These are phyloP conservation scores for Ustilago xerochloae DNA, from an alignment of 1,284 basidiomycete species.

Conservation along the genomic window DNA sequence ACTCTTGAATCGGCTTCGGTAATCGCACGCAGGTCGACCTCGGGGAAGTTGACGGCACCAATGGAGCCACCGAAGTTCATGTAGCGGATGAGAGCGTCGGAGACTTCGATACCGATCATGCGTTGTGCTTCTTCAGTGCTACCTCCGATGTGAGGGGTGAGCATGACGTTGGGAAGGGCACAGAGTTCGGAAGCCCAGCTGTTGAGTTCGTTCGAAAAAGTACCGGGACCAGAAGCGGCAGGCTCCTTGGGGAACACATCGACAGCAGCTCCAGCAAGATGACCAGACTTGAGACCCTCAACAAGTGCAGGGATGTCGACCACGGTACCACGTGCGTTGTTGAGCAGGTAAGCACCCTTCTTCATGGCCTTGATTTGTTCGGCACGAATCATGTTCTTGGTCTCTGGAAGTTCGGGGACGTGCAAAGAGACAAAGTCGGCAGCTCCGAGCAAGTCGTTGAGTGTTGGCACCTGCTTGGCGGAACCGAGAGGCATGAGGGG, in stretches of 20 bases:
- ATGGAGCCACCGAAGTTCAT: conserved; percentile 88
- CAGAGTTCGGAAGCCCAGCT: conserved; percentile 61
- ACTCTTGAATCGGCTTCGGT: conserved; percentile 79
- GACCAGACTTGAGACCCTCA: conserved; percentile 81
- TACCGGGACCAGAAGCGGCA: conserved; percentile 87
- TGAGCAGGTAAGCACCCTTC: conserved; percentile 92
- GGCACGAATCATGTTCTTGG: conserved; percentile 88
- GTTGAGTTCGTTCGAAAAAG: conserved; percentile 69
- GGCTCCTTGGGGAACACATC: conserved; percentile 97
- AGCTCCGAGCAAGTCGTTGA: conserved; percentile 80
- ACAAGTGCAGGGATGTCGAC: conserved; percentile 93
- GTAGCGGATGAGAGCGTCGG: conserved; percentile 85
- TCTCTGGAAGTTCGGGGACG: conserved; percentile 95
- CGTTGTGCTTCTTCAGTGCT: conserved; percentile 98
- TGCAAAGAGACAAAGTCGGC: conserved; percentile 97
- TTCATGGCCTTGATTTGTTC: conserved; percentile 90
- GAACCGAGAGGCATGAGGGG: conserved; percentile 98
- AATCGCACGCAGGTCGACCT: conserved; percentile 94
- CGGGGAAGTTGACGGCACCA: conserved; percentile 98
- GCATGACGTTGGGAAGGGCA: conserved; percentile 59
- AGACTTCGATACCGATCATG: conserved; percentile 96
- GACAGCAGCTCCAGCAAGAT: conserved; percentile 91
- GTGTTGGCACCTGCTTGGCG: conserved; percentile 86
- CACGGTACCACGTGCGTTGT: conserved; percentile 95
- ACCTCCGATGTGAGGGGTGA: conserved; percentile 91